Percentiles rank a stretch among this genome's conserved stretches.
phyloP scores from a whole-genome alignment of 2,329 filamentous ascomycete species.

The Xylaria sp. region DNA sequence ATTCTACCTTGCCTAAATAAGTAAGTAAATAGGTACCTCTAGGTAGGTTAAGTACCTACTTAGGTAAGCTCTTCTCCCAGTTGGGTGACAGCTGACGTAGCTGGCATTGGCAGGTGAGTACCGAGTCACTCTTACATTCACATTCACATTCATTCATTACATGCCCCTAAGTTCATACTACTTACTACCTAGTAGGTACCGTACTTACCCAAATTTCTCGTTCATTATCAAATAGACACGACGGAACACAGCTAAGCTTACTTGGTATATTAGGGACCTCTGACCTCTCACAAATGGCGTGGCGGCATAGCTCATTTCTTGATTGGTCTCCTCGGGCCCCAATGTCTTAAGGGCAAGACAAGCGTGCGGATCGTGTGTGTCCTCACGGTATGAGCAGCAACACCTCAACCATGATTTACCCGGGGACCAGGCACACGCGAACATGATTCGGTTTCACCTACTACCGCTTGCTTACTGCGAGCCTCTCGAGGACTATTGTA shows the following conservation, averaged over 20 bases:
- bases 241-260: conserved; percentile 4
- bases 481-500: background rate
- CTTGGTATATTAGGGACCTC: conserved; percentile 7
- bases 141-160: too few relatives aligned
- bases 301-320: conserved; percentile 15
- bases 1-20: background rate
- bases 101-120: background rate
- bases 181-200: background rate
- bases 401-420: conserved; percentile 7
- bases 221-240: conserved; percentile 32
- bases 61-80: background rate
- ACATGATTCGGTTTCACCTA: conserved; percentile 15
- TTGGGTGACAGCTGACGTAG: background rate
- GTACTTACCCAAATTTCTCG: conserved; percentile 8
- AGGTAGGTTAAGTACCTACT: too few relatives aligned
- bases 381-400: conserved; percentile 13
- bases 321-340: conserved; percentile 22
- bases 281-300: conserved; percentile 32
- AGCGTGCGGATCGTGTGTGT: conserved; percentile 21
- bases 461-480: conserved; percentile 18
- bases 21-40: too few relatives aligned
- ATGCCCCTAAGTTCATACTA: too few relatives aligned
- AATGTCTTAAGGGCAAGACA: conserved; percentile 35
- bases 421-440: conserved; percentile 4
- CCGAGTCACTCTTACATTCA: too few relatives aligned